Evolutionary conservation across 2,329 filamentous ascomycete species (phyloP), one percentile per base, ranked within the genome.

Genomic region (Pseudogymnoascus pannorum): DNA sequence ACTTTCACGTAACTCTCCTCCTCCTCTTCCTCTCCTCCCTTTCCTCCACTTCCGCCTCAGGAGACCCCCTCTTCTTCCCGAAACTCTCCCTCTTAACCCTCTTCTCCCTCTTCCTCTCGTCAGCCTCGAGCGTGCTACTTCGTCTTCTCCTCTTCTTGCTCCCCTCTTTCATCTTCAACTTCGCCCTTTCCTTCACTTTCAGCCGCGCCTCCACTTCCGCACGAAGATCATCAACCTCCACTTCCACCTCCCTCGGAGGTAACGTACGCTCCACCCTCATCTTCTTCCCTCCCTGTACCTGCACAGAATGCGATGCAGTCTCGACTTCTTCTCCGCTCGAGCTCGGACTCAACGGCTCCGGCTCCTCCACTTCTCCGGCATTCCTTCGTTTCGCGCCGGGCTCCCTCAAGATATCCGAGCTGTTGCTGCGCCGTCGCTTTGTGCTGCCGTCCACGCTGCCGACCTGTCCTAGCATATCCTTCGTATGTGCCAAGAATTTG

Each of bases 181-280:
- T 60, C 26, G 33, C 57, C 36, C 29, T 36, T 33, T 58, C 57
- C 38, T 60, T 60, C 35, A 42, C 58, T 6, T 31, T 42, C 14
- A 60, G 35, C 14, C 38, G 35, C 26, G 58, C 58, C 20, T 57
- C 58, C 58, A 60, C 58, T 29, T 60, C 58, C 14, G 38, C 58
- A 12, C 33, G 38, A 29, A 60, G 35, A 60, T 60, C 58, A 16
- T 60, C 58, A n/a, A 42, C 38, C 24, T 60, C 57, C 16, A 54
- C 48, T 14, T 54, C 48, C 26, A 54, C 26, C 16, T 31, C 26
- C 11, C 16, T 20, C 9, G 16, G 26, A 14, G 48, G 48, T 16
- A 16, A 14, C 26, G 11, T 14, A 24, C 31, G 18, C 33, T 58
- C 57, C 3, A 58, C 31, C 31, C 57, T 24, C 31, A 58, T 40